Evolutionary conservation across 805 yeast species (phyloP).

Genomic region (Candida xiaguanensis): DNA sequence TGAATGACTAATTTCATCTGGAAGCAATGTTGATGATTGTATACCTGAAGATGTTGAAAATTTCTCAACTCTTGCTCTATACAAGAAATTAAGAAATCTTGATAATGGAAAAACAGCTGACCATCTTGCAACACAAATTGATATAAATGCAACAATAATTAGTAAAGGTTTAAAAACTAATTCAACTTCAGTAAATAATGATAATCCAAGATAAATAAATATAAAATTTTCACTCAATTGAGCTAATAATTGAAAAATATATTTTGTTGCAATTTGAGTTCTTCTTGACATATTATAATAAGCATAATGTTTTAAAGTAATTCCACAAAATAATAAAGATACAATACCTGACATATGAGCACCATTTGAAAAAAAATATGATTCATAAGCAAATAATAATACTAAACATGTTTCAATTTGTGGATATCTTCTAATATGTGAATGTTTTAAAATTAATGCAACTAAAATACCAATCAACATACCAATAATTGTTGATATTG

Average conservation of each 20-base stretch:
- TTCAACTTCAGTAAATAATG: slow-evolving; percentile 93
- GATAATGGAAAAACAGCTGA: slow-evolving; percentile 96
- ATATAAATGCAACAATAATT: slow-evolving; percentile 83
- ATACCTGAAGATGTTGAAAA: slow-evolving; percentile 19
- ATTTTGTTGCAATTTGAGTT: slow-evolving; percentile 94
- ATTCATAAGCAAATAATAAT: slow-evolving; percentile 85
- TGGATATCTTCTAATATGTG: slow-evolving; percentile 92
- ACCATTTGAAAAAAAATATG: slow-evolving; percentile 96
- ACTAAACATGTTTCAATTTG: slow-evolving; percentile 95
- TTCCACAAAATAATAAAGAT: slow-evolving; percentile 91
- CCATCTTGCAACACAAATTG: slow-evolving; percentile 95
- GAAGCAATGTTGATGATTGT: slow-evolving; percentile 36
- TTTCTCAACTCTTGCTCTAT: slow-evolving; percentile 52
- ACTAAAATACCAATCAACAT: slow-evolving; percentile 82
- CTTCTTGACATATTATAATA: slow-evolving; percentile 96
- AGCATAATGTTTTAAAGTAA: slow-evolving; percentile 94
- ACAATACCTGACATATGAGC: slow-evolving; percentile 99
- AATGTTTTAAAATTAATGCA: slow-evolving; percentile 85
- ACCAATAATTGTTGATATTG: slow-evolving; percentile 87
- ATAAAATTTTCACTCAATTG: slow-evolving; percentile 95
- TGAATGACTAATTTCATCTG: slow-evolving; percentile 90
- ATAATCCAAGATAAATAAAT: slow-evolving; percentile 89
- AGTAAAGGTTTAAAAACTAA: slow-evolving; percentile 90
- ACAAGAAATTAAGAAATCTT: slow-evolving; percentile 73
- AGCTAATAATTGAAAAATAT: slow-evolving; percentile 89